Conservation (phyloP, 2,329 filamentous ascomycete genomes). For the Fusarium sp. region DNA sequence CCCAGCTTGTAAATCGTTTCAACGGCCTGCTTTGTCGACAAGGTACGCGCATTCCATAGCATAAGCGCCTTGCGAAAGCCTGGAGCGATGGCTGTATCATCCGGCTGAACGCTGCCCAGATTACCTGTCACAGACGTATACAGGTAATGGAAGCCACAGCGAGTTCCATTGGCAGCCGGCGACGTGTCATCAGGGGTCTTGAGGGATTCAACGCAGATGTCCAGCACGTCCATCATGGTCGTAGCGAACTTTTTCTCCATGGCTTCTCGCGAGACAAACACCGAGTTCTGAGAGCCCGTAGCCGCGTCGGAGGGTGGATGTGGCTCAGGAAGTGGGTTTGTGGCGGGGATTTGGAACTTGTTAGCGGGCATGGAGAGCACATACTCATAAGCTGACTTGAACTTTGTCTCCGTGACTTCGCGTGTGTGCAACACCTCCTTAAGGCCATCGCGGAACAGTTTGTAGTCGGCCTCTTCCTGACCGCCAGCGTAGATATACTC, state of each 20-base stretch:
- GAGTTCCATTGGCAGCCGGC: background rate
- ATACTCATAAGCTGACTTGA: background rate
- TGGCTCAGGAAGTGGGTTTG: background rate
- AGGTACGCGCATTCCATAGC: conserved; percentile 4
- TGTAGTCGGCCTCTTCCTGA: background rate
- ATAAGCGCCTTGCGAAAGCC: conserved; percentile 6
- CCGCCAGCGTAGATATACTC: conserved; percentile 2
- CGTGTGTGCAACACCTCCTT: background rate
- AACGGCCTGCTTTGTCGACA: background rate
- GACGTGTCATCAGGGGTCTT: conserved; percentile 3
- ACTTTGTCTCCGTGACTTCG: background rate
- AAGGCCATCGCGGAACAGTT: background rate
- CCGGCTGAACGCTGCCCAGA: background rate
- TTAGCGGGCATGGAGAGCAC: background rate
- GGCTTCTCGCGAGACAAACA: conserved; percentile 1
- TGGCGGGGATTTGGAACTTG: background rate
- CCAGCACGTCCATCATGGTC: conserved; percentile 10
- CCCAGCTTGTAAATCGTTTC: conserved; percentile 14
- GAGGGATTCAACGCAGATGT: background rate
- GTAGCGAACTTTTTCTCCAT: conserved; percentile 4
- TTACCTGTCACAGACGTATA: conserved; percentile 5
- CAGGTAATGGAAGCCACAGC: conserved; percentile 11
- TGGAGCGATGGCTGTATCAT: background rate
- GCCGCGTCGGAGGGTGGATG: background rate
- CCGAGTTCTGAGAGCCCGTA: conserved; percentile 10